Evolutionary conservation across 805 yeast genomes (phyloP).

Genomic region (Ogataea zsoltii): DNA sequence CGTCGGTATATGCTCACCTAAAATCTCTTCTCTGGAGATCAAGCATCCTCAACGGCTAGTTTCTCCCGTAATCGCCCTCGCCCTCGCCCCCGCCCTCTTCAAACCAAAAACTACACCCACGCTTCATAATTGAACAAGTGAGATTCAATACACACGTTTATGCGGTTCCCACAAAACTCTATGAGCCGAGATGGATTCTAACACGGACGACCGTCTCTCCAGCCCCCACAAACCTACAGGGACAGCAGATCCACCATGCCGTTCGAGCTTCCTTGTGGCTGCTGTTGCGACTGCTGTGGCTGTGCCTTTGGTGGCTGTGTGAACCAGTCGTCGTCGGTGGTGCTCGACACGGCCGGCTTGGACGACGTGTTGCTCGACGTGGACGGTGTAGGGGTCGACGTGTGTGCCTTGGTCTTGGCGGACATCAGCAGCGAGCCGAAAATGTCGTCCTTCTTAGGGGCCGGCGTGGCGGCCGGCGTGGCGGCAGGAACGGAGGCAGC

Average conservation of each 20-base stretch:
- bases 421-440: constrained; percentile 68
- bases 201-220: too few species aligned
- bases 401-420: constrained; percentile 53
- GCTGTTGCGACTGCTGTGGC: background rate
- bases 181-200: too few species aligned
- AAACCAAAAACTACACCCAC: too few species aligned
- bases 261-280: constrained; percentile 14
- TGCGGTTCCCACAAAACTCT: too few species aligned
- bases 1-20: too few species aligned
- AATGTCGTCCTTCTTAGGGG: constrained; percentile 56
- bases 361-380: constrained; percentile 10
- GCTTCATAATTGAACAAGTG: too few species aligned
- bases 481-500: constrained; percentile 33
- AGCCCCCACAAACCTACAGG: too few species aligned
- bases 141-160: too few species aligned
- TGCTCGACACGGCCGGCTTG: background rate
- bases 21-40: too few species aligned
- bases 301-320: constrained; percentile 7
- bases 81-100: too few species aligned
- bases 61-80: too few species aligned
- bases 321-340: constrained; percentile 17
- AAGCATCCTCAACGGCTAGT: too few species aligned
- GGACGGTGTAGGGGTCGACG: constrained; percentile 19
- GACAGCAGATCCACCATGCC: constrained; percentile 54
- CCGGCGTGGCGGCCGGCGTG: constrained; percentile 41